Conservation (phyloP, 1,139 yeast species). For the Lodderomyces oxycetoniae region DNA sequence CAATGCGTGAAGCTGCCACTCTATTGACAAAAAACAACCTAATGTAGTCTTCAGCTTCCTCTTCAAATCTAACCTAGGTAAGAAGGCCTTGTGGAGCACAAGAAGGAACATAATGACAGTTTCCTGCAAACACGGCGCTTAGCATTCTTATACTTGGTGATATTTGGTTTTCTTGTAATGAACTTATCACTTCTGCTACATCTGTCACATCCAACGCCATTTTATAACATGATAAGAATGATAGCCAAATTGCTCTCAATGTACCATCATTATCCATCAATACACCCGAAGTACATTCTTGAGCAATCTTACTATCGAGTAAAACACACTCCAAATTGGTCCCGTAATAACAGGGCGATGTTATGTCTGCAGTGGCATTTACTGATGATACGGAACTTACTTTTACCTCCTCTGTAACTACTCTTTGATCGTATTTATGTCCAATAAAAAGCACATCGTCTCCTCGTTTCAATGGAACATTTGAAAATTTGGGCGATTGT, state of each 20-base stretch:
- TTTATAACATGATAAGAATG: constrained; percentile 63
- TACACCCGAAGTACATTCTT: constrained; percentile 77
- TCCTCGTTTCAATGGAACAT: constrained; percentile 63
- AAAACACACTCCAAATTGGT: constrained; percentile 76
- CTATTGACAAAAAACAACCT: constrained; percentile 72
- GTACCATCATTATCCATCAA: constrained; percentile 76
- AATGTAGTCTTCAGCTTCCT: constrained; percentile 53
- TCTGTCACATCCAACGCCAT: constrained; percentile 81
- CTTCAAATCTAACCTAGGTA: constrained; percentile 63
- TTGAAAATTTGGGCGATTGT: constrained; percentile 58
- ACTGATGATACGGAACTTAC: constrained; percentile 74
- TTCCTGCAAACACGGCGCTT: constrained; percentile 78
- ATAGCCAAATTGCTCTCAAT: constrained; percentile 78
- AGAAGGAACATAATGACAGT: no score
- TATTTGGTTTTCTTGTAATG: constrained; percentile 46
- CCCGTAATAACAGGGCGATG: constrained; percentile 79
- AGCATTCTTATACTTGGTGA: constrained; percentile 61
- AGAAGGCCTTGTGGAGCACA: no score
- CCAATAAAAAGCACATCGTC: constrained; percentile 76
- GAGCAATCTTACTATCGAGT: constrained; percentile 67
- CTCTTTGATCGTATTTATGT: constrained; percentile 63
- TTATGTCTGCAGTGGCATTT: constrained; percentile 64
- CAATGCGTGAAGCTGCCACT: constrained; percentile 49
- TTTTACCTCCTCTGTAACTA: constrained; percentile 70
- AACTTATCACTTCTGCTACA: constrained; percentile 51